Base-by-base conservation (phyloP, 2,329 filamentous ascomycete genomes). In the Metarhizium brunneum region DNA sequence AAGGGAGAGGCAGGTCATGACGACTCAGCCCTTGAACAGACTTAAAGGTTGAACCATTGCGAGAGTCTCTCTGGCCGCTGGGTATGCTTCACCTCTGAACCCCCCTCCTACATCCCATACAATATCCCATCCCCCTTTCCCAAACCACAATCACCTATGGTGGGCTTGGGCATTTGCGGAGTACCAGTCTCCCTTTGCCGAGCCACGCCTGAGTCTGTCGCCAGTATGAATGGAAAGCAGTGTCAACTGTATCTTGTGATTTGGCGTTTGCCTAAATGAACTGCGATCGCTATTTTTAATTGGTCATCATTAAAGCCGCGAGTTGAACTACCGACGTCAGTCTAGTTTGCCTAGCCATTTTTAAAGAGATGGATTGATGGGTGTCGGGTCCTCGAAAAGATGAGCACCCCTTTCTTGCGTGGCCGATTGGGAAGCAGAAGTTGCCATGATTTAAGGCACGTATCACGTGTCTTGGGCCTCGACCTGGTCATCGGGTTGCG, bases 21-120 rank as follows among this genome's bases (percentile, higher is more conserved):
- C 54, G 52, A 54, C 53, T 51, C 56, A 48, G 54, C 56, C 52
- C 54, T 56, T 55, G 55, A 56, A 53, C 54, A 49, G 59, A 54
- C 64, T 64, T 53, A 62, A 65, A 59, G 60, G 62, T 61, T 61
- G 59, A 63, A 50, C 59, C 60, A 54, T 56, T 54, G 58, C 57
- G 61, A 59, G 57, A 61, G 58, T 54, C 60, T 53, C 59, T 61
- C 61, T 51, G 54, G 54, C 60, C 63, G 62, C 62, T 68, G 68
- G 67, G 68, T 70, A 70, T 70, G 68, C 63, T 59, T 55, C 43
- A 60, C 58, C 53, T 55, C 56, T 57, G 51, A 50, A 55, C 57
- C 55, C 61, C 58, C 55, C 60, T 55, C 56, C 51, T 49, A 47
- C 47, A 20, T 40, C 14, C 13, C 50, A n/a, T 47, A 40, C 35